These are phyloP conservation scores for Pyrus betulifolia DNA, from an alignment of 306 rosid species.

Conservation along the genomic window DNA sequence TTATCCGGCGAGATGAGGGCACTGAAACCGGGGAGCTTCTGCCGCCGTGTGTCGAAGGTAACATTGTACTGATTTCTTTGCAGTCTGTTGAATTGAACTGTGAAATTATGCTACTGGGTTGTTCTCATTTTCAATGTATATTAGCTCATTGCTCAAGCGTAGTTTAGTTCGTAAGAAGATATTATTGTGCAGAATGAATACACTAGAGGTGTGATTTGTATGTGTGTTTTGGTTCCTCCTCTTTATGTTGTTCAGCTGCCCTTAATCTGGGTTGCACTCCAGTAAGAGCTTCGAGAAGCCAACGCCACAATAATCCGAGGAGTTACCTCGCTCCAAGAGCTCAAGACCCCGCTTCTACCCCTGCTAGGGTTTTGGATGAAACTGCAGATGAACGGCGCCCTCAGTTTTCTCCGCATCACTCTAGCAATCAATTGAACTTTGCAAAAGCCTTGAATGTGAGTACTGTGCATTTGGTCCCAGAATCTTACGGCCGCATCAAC, in stretches of 20 bases:
- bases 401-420: constrained; percentile 28
- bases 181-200: constrained; percentile 9
- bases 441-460: constrained; percentile 28
- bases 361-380: constrained; percentile 31
- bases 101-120: constrained; percentile 2
- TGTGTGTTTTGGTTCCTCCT: constrained; percentile 19
- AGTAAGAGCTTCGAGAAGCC: constrained; percentile 93
- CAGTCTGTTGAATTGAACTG: constrained; percentile 24
- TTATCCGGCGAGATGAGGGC: constrained; percentile 84
- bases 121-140: constrained; percentile 7
- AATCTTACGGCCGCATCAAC: constrained; percentile 34
- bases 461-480: constrained; percentile 36
- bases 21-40: constrained; percentile 77
- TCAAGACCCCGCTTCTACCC: constrained; percentile 46
- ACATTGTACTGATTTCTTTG: not conserved
- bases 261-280: constrained; percentile 91
- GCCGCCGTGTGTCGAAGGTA: constrained; percentile 99
- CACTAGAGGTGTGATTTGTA: constrained; percentile 29
- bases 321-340: constrained; percentile 68
- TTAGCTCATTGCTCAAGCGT: not conserved
- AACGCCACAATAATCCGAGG: constrained; percentile 80
- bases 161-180: not conserved
- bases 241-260: constrained; percentile 64
- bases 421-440: constrained; percentile 38
- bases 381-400: constrained; percentile 38